phyloP scores from a whole-genome alignment of 164 flowering plant species.

The Paratinospora sagittata region DNA sequence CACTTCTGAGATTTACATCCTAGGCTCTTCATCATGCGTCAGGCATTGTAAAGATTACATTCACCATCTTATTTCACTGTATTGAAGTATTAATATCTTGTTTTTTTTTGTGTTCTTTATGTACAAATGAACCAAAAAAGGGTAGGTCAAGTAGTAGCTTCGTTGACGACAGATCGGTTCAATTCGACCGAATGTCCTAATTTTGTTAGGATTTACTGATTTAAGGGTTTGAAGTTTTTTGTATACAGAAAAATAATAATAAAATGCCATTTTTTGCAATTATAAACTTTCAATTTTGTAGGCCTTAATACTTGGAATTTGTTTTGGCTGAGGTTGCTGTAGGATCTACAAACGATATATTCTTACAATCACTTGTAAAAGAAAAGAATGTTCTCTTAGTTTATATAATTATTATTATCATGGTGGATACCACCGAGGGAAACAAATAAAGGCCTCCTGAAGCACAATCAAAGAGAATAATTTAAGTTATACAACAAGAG shows the following conservation, averaged over 20 bases:
- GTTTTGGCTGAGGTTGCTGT: not conserved
- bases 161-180: not conserved
- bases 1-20: not conserved
- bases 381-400: not conserved
- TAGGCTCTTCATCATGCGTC: conserved; percentile 4
- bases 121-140: no score
- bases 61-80: conserved; percentile 4
- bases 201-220: not conserved
- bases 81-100: not conserved
- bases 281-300: no score
- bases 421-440: not conserved
- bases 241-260: no score
- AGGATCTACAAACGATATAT: not conserved
- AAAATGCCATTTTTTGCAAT: no score
- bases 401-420: not conserved
- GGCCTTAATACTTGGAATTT: not conserved
- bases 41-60: not conserved
- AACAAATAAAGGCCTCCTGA: not conserved
- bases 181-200: not conserved
- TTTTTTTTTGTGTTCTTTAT: no score
- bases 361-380: not conserved
- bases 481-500: not conserved
- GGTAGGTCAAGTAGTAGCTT: not conserved
- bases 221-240: not conserved
- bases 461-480: not conserved